Evolutionary conservation across 2,329 filamentous ascomycete species (phyloP).

Genomic region (Trichoderma citrinoviride): DNA sequence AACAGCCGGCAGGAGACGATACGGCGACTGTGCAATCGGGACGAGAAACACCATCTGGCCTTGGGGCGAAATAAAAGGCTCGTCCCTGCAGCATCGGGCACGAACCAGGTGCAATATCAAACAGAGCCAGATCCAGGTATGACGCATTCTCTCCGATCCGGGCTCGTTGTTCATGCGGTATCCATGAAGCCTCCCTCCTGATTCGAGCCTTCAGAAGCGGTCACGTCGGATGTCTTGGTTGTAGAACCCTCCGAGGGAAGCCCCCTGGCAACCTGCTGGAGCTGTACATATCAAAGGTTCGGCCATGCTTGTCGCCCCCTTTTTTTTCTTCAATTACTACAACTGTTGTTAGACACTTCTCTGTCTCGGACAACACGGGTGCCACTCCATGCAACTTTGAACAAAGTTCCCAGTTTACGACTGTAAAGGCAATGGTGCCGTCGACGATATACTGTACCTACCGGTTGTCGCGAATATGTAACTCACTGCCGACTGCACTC

Average conservation of each 20-base stretch:
- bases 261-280: not conserved
- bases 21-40: no score
- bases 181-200: not conserved
- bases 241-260: not conserved
- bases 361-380: no score
- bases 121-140: not conserved
- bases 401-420: not conserved
- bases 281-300: not conserved
- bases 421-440: not conserved
- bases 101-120: slow-evolving; percentile 5
- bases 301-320: not conserved
- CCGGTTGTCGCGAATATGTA: not conserved
- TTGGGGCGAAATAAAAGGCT: not conserved
- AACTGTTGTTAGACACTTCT: not conserved
- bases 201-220: not conserved
- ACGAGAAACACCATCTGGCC: no score
- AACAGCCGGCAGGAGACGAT: not conserved
- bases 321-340: not conserved
- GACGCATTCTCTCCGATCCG: not conserved
- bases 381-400: not conserved
- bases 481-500: slow-evolving; percentile 2
- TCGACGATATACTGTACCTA: not conserved
- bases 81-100: not conserved
- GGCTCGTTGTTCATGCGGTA: not conserved
- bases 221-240: not conserved